Evolutionary conservation across 108 stramenopile genomes (phyloP), one percentile per base, ranked within the genome.

Genomic region (Mediolabrus comicus): DNA sequence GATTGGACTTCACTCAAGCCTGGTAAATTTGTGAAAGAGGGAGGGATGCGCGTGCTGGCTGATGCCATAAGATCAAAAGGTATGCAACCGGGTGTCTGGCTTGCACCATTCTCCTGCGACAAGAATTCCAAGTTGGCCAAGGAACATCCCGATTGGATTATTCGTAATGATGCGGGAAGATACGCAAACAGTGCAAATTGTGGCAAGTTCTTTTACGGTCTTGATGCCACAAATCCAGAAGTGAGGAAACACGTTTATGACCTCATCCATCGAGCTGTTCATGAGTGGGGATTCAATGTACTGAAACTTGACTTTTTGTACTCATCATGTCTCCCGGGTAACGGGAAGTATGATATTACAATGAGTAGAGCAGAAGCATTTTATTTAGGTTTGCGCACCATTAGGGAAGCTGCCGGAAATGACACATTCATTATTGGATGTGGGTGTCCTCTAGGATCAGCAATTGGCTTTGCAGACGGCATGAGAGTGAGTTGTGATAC

Each of bases 231-330:
- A 1, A 90, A 94, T 74, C 95, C 96, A 26, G 80, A 80, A 27
- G 94, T 95, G 3, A 67, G 86, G 59, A 81, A 82, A 12, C 82
- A 91, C 71, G 88, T 86, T 5, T 86, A 79, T 55, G 70, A 80
- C 4, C 81, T 78, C 8, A 81, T 89, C 59, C 81, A 80, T 35
- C 87, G 91, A 49, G 93, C 97, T 36, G 93, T 92, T 8, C 65
- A 83, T 19, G 88, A 90, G 53, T 97, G 97, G 97, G 89, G 92
- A 4, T 97, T 89, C 51, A 66, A 79, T 36, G 93, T 92, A 2
- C 62, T 97, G 16, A 97, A 97, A 55, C 81, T 97, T 63, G 97
- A 97, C 67, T 97, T 97, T 65, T 64, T 97, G 67, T 97, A 97
- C 75, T 93, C 95, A 38, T 91, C 89, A 14, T 94, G 90, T 68